Evolutionary conservation across 257 asterid species (phyloP).

Genomic region (Primulina huaijiensis): DNA sequence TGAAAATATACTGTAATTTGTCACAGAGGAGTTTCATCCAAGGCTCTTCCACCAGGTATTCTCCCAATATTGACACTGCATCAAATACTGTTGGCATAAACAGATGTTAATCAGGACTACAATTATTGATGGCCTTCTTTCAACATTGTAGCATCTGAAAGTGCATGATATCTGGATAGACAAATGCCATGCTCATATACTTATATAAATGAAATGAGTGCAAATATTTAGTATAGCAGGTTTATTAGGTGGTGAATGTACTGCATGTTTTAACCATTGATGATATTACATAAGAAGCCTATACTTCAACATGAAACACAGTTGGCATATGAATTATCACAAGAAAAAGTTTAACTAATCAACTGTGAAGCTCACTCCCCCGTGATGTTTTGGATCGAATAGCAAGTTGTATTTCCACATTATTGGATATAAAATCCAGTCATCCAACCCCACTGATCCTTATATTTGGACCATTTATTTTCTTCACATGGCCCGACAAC

Average conservation of each 20-base stretch:
- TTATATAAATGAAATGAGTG: background rate
- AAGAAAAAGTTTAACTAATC: background rate
- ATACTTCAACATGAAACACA: background rate
- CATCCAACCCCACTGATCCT: background rate
- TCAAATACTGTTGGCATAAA: conserved; percentile 52
- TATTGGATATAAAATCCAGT: background rate
- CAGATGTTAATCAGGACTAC: conserved; percentile 26
- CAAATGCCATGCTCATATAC: background rate
- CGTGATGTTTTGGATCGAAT: background rate
- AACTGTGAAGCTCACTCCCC: background rate
- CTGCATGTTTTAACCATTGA: background rate
- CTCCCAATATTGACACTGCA: conserved; percentile 74
- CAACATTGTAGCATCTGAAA: background rate
- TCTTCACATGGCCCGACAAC: conserved; percentile 1
- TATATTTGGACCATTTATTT: background rate
- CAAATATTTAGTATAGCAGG: background rate
- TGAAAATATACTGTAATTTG: conserved; percentile 58
- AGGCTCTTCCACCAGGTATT: conserved; percentile 84
- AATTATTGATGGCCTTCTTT: conserved; percentile 5
- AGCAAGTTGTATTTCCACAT: background rate
- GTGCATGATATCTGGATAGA: conserved; percentile 14
- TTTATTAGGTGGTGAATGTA: background rate
- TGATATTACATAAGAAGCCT: background rate
- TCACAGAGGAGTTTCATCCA: conserved; percentile 76
- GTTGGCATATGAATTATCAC: no score